Evolutionary conservation across 2,329 filamentous ascomycete genomes (phyloP), one percentile per base, ranked within the genome.

Genomic region (Fonsecaea multimorphosa): DNA sequence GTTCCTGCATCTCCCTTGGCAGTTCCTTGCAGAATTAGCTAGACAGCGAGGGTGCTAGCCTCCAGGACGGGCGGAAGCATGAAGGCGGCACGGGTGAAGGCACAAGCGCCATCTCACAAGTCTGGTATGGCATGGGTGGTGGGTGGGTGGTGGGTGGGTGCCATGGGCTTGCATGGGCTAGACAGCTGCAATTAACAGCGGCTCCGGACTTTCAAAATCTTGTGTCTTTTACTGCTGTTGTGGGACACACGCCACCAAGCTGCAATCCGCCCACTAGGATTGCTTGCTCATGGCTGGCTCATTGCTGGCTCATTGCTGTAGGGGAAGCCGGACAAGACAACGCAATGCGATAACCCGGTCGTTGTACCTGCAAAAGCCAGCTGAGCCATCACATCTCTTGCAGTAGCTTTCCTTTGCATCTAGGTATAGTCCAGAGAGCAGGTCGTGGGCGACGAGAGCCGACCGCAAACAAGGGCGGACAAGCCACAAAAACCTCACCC

Each of bases 11-110:
- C 44, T 24, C 19, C 44, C 16, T 27, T 57, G 57, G 36, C 44
- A 46, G 61, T 66, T 36, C 63, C 63, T 68, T 66, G 64, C 63
- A 66, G 63, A 19, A 61, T 24, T 14, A 61, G 49, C 61, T 27
- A 46, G 6, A 6, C n/a, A 19, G 40, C 22, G 27, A n/a, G n/a
- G n/a, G n/a, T n/a, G n/a, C n/a, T n/a, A 59, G 53, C 57, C 36
- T 44, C 58, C 34, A 58, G 31, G 36, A 27, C 67, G 64, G 61
- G 61, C 63, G 67, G 67, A 68, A 64, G 67, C 63, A 64, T 60
- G n/a, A 64, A 62, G 54, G 64, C 67, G 67, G 67, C 63, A 64
- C 67, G 67, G 67, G 54, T 61, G 61, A 58, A 31, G 53, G 66
- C 66, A 64, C 61, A 66, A 67, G 65, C 57, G 61, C 32, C 61